These are phyloP conservation scores for Hyphodiscus hymeniophilus DNA, from an alignment of 495 filamentous ascomycete species.

Conservation along the genomic window DNA sequence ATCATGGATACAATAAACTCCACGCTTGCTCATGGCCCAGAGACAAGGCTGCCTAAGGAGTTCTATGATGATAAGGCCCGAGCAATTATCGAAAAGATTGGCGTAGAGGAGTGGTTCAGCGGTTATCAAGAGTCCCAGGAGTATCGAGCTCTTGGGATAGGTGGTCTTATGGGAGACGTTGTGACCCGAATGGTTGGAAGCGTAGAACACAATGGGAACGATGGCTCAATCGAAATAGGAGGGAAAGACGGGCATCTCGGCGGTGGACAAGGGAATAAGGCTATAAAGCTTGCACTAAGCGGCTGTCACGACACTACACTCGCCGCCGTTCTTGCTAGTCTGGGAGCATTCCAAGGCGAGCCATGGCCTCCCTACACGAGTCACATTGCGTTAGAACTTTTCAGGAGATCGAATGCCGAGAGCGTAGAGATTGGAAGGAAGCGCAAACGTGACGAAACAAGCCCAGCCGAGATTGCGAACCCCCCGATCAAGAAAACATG, in stretches of 20 bases:
- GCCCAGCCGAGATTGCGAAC: background rate
- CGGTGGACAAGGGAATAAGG: slow-evolving; percentile 34
- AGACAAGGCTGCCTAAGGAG: slow-evolving; percentile 66
- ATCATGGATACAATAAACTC: slow-evolving; percentile 93
- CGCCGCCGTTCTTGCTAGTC: slow-evolving; percentile 64
- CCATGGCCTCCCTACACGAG: slow-evolving; percentile 90
- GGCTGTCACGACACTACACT: slow-evolving; percentile 96
- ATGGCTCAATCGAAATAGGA: slow-evolving; percentile 44
- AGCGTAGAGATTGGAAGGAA: background rate
- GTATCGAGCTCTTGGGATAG: slow-evolving; percentile 82
- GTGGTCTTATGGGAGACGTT: slow-evolving; percentile 73
- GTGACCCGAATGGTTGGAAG: slow-evolving; percentile 66
- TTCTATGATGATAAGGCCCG: slow-evolving; percentile 77
- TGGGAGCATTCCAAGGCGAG: slow-evolving; percentile 67
- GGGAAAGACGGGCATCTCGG: slow-evolving; percentile 29
- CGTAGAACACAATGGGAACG: slow-evolving; percentile 51
- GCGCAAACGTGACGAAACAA: background rate
- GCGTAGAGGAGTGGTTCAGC: slow-evolving; percentile 86
- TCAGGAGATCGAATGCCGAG: slow-evolving; percentile 39
- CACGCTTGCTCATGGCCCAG: slow-evolving; percentile 75
- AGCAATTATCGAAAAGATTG: slow-evolving; percentile 67
- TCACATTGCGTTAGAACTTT: slow-evolving; percentile 86
- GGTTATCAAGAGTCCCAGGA: slow-evolving; percentile 79
- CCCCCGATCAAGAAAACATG: slow-evolving; percentile 27
- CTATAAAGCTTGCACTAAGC: slow-evolving; percentile 64